Percentiles rank a stretch among this genome's conserved stretches.
Conservation (phyloP, 805 yeast genomes). For the Ogataea minuta region DNA sequence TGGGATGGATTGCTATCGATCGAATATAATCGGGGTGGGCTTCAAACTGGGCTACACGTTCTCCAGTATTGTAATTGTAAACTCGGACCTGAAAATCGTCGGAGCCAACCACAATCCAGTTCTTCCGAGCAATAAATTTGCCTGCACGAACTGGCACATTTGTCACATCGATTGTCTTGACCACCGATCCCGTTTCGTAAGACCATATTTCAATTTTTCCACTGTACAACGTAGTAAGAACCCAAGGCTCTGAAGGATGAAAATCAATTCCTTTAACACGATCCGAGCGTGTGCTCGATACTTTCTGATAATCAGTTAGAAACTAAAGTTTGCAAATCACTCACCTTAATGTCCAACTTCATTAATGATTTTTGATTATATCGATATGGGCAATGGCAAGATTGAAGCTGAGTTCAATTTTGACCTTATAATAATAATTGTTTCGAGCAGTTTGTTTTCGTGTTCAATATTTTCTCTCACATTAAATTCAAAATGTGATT, state of each 20-base stretch:
- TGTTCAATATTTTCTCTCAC: constrained; percentile 13
- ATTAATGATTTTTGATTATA: constrained; percentile 30
- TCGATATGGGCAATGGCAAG: neutral
- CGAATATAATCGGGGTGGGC: constrained; percentile 98
- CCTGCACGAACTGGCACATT: constrained; percentile 96
- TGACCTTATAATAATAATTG: neutral
- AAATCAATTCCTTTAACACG: constrained; percentile 97
- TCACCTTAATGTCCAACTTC: constrained; percentile 50
- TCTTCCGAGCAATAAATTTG: constrained; percentile 89
- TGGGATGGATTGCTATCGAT: constrained; percentile 89
- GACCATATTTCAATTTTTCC: constrained; percentile 94
- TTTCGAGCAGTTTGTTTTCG: constrained; percentile 11
- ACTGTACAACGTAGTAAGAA: constrained; percentile 83
- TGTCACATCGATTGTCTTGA: constrained; percentile 91
- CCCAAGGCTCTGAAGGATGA: constrained; percentile 98
- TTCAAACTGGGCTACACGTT: constrained; percentile 90
- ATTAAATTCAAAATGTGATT: neutral
- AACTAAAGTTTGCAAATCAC: constrained; percentile 15
- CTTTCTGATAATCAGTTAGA: constrained; percentile 46
- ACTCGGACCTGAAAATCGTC: constrained; percentile 95
- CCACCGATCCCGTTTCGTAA: constrained; percentile 78
- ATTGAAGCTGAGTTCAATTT: neutral
- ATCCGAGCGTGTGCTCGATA: constrained; percentile 87
- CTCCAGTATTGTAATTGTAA: constrained; percentile 93
- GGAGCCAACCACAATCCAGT: constrained; percentile 94